These are phyloP conservation scores for Candida neerlandica DNA, from an alignment of 1,139 yeast genomes.

Conservation along the genomic window DNA sequence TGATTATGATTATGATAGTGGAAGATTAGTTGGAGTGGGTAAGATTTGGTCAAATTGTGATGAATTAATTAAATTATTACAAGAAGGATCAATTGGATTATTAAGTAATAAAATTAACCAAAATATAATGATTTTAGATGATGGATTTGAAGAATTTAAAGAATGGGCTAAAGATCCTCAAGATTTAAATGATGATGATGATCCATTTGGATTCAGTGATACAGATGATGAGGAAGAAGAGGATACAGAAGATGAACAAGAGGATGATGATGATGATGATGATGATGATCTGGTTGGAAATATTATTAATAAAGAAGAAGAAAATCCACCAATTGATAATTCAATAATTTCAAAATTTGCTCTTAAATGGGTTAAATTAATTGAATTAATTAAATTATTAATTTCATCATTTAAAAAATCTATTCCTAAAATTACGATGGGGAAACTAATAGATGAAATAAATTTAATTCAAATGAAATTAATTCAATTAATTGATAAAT, in stretches of 20 bases:
- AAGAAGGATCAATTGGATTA: constrained; percentile 53
- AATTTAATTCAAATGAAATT: constrained; percentile 32
- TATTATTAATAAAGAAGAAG: constrained; percentile 19
- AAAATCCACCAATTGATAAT: background rate
- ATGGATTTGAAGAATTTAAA: constrained; percentile 63
- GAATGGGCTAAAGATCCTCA: constrained; percentile 70
- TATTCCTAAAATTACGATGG: constrained; percentile 43
- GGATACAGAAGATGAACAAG: constrained; percentile 22
- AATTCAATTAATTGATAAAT: constrained; percentile 43
- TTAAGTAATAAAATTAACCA: constrained; percentile 48
- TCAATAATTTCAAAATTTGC: constrained; percentile 42
- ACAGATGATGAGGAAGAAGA: constrained; percentile 24
- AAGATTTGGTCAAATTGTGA: constrained; percentile 67
- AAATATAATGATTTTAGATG: constrained; percentile 54
- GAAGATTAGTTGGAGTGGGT: constrained; percentile 61
- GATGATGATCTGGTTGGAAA: constrained; percentile 43
- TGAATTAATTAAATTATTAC: constrained; percentile 36
- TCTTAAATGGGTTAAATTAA: constrained; percentile 51
- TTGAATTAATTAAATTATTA: constrained; percentile 57
- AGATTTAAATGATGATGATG: constrained; percentile 34
- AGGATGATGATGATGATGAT: constrained; percentile 24
- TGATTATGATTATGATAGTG: constrained; percentile 21
- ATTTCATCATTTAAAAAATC: constrained; percentile 59
- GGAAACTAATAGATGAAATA: constrained; percentile 38
- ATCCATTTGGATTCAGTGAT: constrained; percentile 41